Base-by-base conservation (phyloP, 2,329 filamentous ascomycete species). In the Exophiala sp. region DNA sequence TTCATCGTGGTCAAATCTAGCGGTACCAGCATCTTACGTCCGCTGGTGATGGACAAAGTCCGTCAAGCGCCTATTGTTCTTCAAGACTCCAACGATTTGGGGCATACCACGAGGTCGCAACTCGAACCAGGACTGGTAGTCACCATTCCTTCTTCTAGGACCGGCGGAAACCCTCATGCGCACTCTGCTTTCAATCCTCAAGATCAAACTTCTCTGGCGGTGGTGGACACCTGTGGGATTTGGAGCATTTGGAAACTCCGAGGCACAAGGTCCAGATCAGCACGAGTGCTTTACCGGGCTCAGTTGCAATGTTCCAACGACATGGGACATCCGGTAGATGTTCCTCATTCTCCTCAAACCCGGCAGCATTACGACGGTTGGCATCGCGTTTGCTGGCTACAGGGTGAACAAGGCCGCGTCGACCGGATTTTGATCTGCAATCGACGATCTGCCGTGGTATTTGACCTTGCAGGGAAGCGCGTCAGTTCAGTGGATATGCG, bases 121-220 rank as follows among this genome's bases (percentile, higher is more conserved):
- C 59, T 82, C 2, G 69, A 76, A 48, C 63, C 71, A 1, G 73
- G 74, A 49, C 68, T 69, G 2, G 58, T 80, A 9, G 58, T 74
- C 14, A 68, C 69, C 29, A 65, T 80, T 30, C 58, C 63, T 1
- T 62, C 63, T 11, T 61, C 65, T 1, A 60, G 70, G 21, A 77
- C 73, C 1, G 75, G 73, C 9, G 72, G 69, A 1, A 61, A 63
- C 23, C 57, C 72, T 2, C 77, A 80, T 62, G 73, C 73, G 1
- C 73, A 81, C 63, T 69, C 82, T 9, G 63, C 72, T 5, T 82
- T 83, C 63, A 81, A 82, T 58, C 79, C 79, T 2, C 78, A 74
- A 68, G 77, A 78, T 60, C 70, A 75, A 49, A 70, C 70, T n/a
- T 75, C 80, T 58, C 62, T 82, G 50, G 79, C 70, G 1, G 66